These are phyloP conservation scores for Coemansia guatemalensis DNA, from an alignment of 192 early-diverging fungal species.

Conservation along the genomic window DNA sequence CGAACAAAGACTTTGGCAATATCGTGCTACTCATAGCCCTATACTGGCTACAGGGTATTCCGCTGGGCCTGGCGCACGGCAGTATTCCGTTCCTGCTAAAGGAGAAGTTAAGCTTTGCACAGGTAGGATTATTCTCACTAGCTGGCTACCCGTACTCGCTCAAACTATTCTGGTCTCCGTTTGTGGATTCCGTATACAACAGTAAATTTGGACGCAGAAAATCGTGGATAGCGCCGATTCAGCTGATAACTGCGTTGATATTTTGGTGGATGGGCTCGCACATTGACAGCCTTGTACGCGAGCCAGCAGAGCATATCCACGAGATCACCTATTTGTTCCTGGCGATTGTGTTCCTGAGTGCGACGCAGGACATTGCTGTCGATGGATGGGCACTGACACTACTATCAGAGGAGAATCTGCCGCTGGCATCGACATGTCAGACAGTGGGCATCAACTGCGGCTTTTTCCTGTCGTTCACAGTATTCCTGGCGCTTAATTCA, in stretches of 20 bases:
- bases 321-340: constrained; percentile 78
- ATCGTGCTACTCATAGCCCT: constrained; percentile 54
- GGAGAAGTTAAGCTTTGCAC: constrained; percentile 84
- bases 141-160: constrained; percentile 97
- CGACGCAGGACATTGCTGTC: constrained; percentile 85
- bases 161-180: constrained; percentile 97
- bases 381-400: constrained; percentile 94
- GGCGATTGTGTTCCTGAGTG: constrained; percentile 86
- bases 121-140: constrained; percentile 93
- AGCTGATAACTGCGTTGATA: constrained; percentile 75
- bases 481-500: constrained; percentile 96
- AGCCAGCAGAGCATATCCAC: constrained; percentile 49
- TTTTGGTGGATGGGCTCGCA: constrained; percentile 77
- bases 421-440: constrained; percentile 91
- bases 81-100: constrained; percentile 95
- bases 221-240: constrained; percentile 99
- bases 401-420: constrained; percentile 87
- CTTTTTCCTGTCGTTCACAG: constrained; percentile 94
- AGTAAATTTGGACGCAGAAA: constrained; percentile 86
- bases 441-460: constrained; percentile 96
- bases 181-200: constrained; percentile 89
- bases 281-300: constrained; percentile 70
- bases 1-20: constrained; percentile 56
- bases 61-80: constrained; percentile 87
- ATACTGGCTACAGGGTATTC: constrained; percentile 92